Base-by-base conservation (phyloP, 345 rosid genomes). In the Hibiscus tridactylites region DNA sequence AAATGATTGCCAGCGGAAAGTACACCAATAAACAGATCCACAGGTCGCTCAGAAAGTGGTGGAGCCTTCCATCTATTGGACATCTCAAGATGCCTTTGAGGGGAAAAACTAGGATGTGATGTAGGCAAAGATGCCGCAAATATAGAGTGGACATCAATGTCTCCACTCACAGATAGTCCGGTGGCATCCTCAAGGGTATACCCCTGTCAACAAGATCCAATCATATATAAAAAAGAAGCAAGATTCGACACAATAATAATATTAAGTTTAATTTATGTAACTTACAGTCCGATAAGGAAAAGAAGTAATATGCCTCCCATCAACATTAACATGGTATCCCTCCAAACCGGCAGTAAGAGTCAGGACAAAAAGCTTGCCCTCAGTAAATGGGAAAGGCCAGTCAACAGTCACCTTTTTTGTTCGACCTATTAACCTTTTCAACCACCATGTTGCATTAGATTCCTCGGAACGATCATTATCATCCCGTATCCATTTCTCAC, bases 1-100 rank as follows among this genome's bases (percentile, higher is more conserved):
- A 94, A 93, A 84, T 94, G 97, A 79, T 90, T 94, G 71, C 97
- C 98, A 0, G 97, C 96, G 1, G 98, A 94, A 68, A 94, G 98
- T 73, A 94, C 78, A 58, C 98, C 98, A 0, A 91, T 85, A 56
- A 91, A 94, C 64, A 94, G 79, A 77, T 91, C 93, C 75, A 86
- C 88, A 24, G 61, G 61, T 24, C 4, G 16, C 61, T 10, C 33
- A 0, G 89, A 79, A 77, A 88, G 81, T 68, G 85, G 77, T 57
- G 97, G 94, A 19, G 97, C 95, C 75, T 80, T 87, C 98, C 98
- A 93, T 75, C 79, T 86, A 65, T 66, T 76, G 5, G 97, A 88
- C 83, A 86, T 79, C 87, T 93, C 96, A 11, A 91, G 90, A 81
- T 84, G 88, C 77, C 83, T 87, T 78, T 87, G 96, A 9, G 92